Evolutionary conservation across 371 early-diverging fungal species (phyloP).

Genomic region (Actinomucor elegans): DNA sequence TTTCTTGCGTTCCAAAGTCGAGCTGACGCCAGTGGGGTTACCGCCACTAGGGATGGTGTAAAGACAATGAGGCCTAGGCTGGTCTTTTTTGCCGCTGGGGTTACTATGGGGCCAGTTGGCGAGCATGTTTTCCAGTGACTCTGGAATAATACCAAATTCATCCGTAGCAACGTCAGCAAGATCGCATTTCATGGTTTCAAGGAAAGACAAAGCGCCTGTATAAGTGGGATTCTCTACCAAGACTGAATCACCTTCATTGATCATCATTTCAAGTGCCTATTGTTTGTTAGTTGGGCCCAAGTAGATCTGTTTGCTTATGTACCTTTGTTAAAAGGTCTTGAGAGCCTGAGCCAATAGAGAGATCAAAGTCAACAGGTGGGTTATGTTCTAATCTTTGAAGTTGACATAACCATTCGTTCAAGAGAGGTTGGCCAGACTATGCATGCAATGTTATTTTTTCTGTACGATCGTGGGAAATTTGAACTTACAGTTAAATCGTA

Average conservation of each 20-base stretch:
- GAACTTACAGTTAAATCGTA: slow-evolving; percentile 58
- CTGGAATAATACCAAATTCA: slow-evolving; percentile 53
- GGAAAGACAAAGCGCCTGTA: slow-evolving; percentile 72
- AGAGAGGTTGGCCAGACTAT: slow-evolving; percentile 64
- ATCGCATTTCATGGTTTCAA: slow-evolving; percentile 65
- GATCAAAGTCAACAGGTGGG: slow-evolving; percentile 57
- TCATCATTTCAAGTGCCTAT: slow-evolving; percentile 71
- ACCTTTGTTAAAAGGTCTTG: slow-evolving; percentile 77
- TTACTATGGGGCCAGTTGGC: slow-evolving; percentile 44
- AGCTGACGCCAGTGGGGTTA: slow-evolving; percentile 74
- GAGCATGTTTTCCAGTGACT: slow-evolving; percentile 48
- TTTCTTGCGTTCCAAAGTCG: slow-evolving; percentile 60
- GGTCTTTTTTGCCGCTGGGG: slow-evolving; percentile 30
- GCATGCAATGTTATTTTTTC: not conserved
- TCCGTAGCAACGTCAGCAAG: slow-evolving; percentile 64
- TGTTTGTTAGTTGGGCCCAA: no score
- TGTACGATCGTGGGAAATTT: not conserved
- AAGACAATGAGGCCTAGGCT: slow-evolving; percentile 42
- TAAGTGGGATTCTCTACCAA: slow-evolving; percentile 79
- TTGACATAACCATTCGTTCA: slow-evolving; percentile 63
- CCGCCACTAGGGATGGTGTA: slow-evolving; percentile 69
- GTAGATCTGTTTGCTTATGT: no score
- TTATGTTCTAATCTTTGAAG: slow-evolving; percentile 64
- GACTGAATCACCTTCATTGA: slow-evolving; percentile 61
- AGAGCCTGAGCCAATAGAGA: slow-evolving; percentile 75